phyloP scores from a whole-genome alignment of 257 asterid genomes.

The Knoxia roxburghii region DNA sequence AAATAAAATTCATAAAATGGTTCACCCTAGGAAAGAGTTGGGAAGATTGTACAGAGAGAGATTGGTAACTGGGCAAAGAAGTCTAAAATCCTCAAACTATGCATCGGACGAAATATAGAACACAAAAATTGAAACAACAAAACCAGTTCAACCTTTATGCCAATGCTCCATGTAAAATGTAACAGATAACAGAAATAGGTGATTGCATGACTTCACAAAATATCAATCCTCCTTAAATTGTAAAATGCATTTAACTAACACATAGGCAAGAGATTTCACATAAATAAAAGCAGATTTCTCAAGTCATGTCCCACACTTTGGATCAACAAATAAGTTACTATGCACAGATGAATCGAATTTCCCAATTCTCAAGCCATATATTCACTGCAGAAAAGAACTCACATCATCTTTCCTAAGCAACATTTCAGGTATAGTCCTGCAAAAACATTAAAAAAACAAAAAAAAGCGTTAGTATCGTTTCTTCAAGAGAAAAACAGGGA shows the following conservation, averaged over 20 bases:
- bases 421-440: slow-evolving; percentile 68
- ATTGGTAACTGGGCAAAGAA: neutral
- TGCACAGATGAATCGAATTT: neutral
- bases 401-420: slow-evolving; percentile 75
- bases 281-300: no score
- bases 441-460: slow-evolving; percentile 16
- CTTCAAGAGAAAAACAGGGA: neutral
- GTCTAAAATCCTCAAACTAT: neutral
- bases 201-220: neutral
- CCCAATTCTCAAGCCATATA: neutral
- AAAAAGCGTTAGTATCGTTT: slow-evolving; percentile 5
- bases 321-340: neutral
- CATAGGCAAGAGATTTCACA: neutral
- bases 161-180: neutral
- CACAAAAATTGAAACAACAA: neutral
- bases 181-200: neutral
- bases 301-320: no score
- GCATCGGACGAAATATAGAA: neutral
- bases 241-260: neutral
- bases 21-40: neutral
- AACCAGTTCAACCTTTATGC: neutral
- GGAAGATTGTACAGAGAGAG: neutral
- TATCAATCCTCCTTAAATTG: neutral
- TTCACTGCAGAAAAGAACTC: slow-evolving; percentile 27
- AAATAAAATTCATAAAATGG: neutral